Evolutionary conservation across 345 rosid genomes (phyloP).

Genomic region (Salix brachista): DNA sequence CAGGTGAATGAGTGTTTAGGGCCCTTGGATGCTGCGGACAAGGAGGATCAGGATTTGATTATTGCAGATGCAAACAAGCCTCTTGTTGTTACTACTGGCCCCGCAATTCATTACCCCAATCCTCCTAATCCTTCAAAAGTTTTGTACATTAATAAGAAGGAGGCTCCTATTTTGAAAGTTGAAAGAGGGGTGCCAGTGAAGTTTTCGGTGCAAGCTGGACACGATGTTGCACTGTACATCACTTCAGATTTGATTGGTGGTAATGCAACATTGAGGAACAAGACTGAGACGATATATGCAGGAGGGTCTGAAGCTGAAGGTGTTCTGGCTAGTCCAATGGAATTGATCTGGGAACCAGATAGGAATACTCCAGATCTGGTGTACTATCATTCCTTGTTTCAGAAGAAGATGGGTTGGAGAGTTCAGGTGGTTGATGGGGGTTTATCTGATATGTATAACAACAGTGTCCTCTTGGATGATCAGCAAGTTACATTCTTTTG

Average conservation of each 20-base stretch:
- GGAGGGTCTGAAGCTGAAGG: conserved; percentile 93
- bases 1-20: conserved; percentile 52
- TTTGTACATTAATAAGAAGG: conserved; percentile 65
- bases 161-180: conserved; percentile 65
- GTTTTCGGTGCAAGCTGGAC: conserved; percentile 68
- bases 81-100: conserved; percentile 45
- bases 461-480: conserved; percentile 79
- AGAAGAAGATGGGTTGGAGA: conserved; percentile 95
- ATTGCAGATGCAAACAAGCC: conserved; percentile 50
- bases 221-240: conserved; percentile 65
- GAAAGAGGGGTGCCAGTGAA: conserved; percentile 72
- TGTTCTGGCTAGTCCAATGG: conserved; percentile 64
- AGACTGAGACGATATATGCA: conserved; percentile 68
- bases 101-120: conserved; percentile 53
- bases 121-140: conserved; percentile 64
- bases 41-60: conserved; percentile 68
- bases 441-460: conserved; percentile 90
- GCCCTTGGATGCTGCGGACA: conserved; percentile 61
- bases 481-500: conserved; percentile 96
- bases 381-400: conserved; percentile 75
- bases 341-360: conserved; percentile 79
- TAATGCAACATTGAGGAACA: conserved; percentile 77
- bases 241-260: conserved; percentile 91
- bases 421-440: conserved; percentile 96
- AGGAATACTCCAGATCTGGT: conserved; percentile 92